Conservation (phyloP, 1,284 basidiomycete genomes). For the Pseudozyma sp. region DNA sequence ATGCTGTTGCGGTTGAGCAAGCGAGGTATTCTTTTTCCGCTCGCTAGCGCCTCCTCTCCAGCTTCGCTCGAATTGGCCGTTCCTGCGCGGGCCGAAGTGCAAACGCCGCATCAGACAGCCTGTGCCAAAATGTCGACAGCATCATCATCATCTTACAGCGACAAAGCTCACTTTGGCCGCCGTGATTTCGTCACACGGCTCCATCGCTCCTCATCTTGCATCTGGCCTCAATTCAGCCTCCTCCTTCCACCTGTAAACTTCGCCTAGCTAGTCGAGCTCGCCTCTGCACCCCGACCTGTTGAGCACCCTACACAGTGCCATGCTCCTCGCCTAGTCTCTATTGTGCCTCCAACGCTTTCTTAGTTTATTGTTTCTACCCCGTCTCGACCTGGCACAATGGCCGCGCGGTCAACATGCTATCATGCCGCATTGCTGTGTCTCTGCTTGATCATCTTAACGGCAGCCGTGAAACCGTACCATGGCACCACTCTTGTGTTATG, state of each 20-base stretch:
- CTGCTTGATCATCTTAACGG: no score
- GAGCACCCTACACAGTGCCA: background rate
- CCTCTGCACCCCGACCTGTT: slow-evolving; percentile 18
- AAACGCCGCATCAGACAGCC: background rate
- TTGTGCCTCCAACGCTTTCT: background rate
- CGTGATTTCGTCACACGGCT: slow-evolving; percentile 14
- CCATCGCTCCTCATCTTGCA: background rate
- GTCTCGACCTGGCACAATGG: background rate
- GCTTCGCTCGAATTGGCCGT: background rate
- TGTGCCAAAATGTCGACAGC: background rate
- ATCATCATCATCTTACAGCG: slow-evolving; percentile 26
- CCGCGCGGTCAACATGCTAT: background rate
- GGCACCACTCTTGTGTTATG: background rate
- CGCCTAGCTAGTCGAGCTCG: slow-evolving; percentile 3
- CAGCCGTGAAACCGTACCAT: slow-evolving; percentile 11
- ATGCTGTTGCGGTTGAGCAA: slow-evolving; percentile 3
- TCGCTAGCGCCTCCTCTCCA: background rate
- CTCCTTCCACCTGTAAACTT: no score
- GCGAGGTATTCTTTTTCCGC: background rate
- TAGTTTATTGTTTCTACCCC: background rate
- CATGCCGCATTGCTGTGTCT: slow-evolving; percentile 1
- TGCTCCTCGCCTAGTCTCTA: background rate
- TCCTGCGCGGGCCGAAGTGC: background rate
- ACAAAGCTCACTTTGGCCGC: background rate
- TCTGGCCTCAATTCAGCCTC: no score